Evolutionary conservation across 176 grass and related monocot genomes (phyloP), one percentile per base, ranked within the genome.

Genomic region (Tuctoria greenei): DNA sequence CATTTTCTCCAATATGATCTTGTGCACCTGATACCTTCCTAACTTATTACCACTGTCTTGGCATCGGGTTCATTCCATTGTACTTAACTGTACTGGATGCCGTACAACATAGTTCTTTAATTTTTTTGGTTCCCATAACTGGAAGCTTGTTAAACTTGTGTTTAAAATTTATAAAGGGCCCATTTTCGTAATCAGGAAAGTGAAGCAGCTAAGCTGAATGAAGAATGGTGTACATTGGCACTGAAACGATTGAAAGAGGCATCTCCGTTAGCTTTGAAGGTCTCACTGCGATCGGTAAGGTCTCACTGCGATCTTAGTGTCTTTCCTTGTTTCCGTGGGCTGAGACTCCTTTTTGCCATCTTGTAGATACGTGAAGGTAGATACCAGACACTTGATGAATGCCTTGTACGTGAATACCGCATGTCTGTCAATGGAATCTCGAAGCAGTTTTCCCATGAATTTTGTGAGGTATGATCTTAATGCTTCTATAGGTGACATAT

Each of bases 341-440:
- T 88, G 62, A 82, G 38, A 64, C 73, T 47, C 11, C 1, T 36
- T 73, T 17, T 88, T 64, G 31, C 31, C 43, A 42, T 61, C 23
- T 40, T 71, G 45, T 86, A 99, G 95, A 88, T 99, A 88, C 75
- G 91, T 3, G 91, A 99, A 83, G 95, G 91, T 73, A 92, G 95
- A 78, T 95, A 88, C 79, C 89, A 99, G 75, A 99, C 95, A 77
- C 75, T 99, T 8, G 95, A 98, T 79, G 89, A 99, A 83, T 99
- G 91, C 68, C 89, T 99, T 88, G 84, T 95, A 43, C 95, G 91
- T 16, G 95, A 99, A 74, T 99, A 92, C 60, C 84, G 95, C 43
- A 94, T 99, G 91, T 95, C 91, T 20, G 51, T 99, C 45, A 84
- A 90, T 76, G 89, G 87, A 18, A 71, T 90, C 49, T 99, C 87